Evolutionary conservation across 306 rosid species (phyloP).

Genomic region (Trifolium repens): DNA sequence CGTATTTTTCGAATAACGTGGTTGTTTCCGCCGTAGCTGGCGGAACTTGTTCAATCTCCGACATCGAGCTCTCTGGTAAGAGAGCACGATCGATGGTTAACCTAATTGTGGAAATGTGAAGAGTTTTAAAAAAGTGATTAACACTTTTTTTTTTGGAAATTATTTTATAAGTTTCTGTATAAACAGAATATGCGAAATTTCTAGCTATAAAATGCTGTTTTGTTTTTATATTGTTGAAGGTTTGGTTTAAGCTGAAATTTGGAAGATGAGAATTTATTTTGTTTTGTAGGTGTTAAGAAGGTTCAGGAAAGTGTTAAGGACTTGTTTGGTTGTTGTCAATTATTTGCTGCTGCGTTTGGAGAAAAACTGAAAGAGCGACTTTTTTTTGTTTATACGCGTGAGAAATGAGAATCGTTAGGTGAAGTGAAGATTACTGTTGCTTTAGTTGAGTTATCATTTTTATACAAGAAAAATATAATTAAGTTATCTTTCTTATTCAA

Average conservation of each 20-base stretch:
- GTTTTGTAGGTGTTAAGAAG: neutral
- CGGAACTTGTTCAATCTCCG: neutral
- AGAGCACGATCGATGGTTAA: neutral
- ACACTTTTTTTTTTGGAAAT: neutral
- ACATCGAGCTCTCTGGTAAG: conserved; percentile 34
- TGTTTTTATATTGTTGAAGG: neutral
- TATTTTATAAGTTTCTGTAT: neutral
- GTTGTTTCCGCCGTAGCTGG: neutral
- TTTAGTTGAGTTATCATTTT: neutral
- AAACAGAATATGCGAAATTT: neutral
- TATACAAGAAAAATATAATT: no score
- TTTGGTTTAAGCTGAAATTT: neutral
- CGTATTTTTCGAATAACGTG: conserved; percentile 68
- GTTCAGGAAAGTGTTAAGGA: neutral
- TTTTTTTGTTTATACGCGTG: neutral
- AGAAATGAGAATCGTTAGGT: neutral
- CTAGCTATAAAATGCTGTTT: neutral
- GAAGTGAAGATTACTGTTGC: neutral
- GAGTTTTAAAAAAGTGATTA: neutral
- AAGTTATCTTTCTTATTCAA: neutral
- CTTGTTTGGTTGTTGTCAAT: conserved; percentile 8
- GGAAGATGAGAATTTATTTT: no score
- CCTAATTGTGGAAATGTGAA: neutral
- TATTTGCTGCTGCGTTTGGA: neutral
- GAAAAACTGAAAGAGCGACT: neutral